A percentile compares a stretch with the other conserved stretches of the same genome.
phyloP scores from a whole-genome alignment of 371 early-diverging fungal species.

The Syncephalastrum monosporum region DNA sequence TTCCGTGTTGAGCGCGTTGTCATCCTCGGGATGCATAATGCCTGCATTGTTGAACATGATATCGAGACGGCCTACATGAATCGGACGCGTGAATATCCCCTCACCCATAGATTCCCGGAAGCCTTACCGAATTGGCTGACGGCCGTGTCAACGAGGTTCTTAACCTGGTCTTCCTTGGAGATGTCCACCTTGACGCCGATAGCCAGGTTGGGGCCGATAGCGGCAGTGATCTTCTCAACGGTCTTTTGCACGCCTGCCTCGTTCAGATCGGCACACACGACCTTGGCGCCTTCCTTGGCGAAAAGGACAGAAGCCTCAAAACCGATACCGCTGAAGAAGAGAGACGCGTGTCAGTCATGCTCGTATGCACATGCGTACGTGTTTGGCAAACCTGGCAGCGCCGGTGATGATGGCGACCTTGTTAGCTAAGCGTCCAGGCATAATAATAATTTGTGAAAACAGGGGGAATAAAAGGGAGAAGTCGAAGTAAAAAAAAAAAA shows the following conservation, averaged over 20 bases:
- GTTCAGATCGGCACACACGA: conserved; percentile 80
- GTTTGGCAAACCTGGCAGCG: conserved; percentile 63
- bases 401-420: conserved; percentile 91
- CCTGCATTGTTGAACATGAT: conserved; percentile 92
- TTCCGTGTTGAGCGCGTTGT: conserved; percentile 76
- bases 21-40: conserved; percentile 87
- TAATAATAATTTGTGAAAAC: conserved; percentile 12
- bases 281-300: conserved; percentile 82
- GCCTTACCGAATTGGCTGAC: conserved; percentile 66
- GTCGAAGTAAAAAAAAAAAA: background rate
- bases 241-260: conserved; percentile 52
- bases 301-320: conserved; percentile 74
- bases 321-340: conserved; percentile 74
- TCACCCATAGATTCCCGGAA: background rate
- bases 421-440: conserved; percentile 34
- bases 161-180: conserved; percentile 73
- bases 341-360: background rate
- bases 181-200: conserved; percentile 64
- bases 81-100: background rate
- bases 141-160: conserved; percentile 68
- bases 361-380: background rate
- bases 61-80: conserved; percentile 60
- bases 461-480: background rate
- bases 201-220: conserved; percentile 33
- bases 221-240: conserved; percentile 46